Evolutionary conservation across 371 early-diverging fungal species (phyloP), one percentile per base, ranked within the genome.

Genomic region (Mucor indicus): DNA sequence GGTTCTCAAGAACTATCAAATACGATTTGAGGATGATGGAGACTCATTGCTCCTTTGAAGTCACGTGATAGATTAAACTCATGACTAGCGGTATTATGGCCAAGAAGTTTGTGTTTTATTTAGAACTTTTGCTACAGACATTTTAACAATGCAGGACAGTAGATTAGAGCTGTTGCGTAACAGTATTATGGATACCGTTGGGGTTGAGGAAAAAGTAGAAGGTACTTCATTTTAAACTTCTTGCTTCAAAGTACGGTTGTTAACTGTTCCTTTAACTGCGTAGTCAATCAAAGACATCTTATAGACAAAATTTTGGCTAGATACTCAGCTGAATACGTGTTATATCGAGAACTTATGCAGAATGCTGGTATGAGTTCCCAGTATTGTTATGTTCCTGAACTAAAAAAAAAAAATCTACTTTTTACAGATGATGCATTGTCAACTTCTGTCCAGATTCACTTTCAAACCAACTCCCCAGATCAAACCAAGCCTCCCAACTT

Each of bases 221-320:
- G 82, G 82, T 81, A 57, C 4, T 12, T 23, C 10, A 13, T 17
- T 25, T 33, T 15, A 11, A 33, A 9, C 35, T 48, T 11, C 15
- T 17, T 25, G 2, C 10, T 32, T 50, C 35, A 15, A 4, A 4
- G 4, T 19, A 20, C 20, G 19, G 2, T n/a, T 8, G 10, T 35
- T 32, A 21, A 42, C 42, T 24, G 38, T 39, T 16, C 48, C 8
- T 32, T 38, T 40, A 12, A n/a, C n/a, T 29, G 31, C 53, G 10
- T 46, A 75, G 91, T 92, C 3, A 93, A 95, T 67, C 94, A 93
- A 62, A 79, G 95, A 20, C 92, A 91, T 61, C 76, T 95, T 33
- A 92, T 95, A 53, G 95, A 95, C 68, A 93, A 95, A 77, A 91
- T 94, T 32, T 72, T 93, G 12, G 93, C 92, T 13, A 76, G 95